These are phyloP conservation scores for Ustilago tritici DNA, from an alignment of 1,284 basidiomycete species.

Conservation along the genomic window DNA sequence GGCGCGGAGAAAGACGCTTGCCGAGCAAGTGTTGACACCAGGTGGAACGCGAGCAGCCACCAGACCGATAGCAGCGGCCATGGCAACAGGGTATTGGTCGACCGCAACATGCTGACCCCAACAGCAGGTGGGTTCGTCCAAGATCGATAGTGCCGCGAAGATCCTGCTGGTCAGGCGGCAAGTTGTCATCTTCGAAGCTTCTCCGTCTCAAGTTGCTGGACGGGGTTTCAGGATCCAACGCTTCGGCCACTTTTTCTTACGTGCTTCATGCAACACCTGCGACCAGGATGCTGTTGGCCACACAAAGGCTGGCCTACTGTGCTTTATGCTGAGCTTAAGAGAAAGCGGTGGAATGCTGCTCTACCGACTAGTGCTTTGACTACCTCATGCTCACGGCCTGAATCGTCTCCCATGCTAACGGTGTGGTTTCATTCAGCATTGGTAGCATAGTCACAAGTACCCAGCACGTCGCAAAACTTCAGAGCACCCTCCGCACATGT, in stretches of 20 bases:
- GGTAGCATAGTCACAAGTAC: too few relatives aligned
- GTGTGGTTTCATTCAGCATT: too few relatives aligned
- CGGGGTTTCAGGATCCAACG: background rate
- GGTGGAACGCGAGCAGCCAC: background rate
- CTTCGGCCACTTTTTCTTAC: constrained; percentile 1
- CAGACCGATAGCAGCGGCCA: background rate
- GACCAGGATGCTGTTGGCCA: too few relatives aligned
- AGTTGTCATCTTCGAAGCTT: background rate
- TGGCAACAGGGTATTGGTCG: background rate
- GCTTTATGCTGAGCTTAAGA: too few relatives aligned
- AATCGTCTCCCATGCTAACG: too few relatives aligned
- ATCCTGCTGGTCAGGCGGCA: background rate
- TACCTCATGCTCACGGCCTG: too few relatives aligned
- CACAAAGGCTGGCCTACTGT: too few relatives aligned
- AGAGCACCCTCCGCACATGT: background rate
- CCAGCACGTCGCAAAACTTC: too few relatives aligned
- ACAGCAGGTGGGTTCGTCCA: background rate
- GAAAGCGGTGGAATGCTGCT: too few relatives aligned
- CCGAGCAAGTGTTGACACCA: background rate
- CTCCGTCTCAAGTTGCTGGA: background rate
- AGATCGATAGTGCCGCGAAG: background rate
- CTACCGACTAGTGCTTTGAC: too few relatives aligned
- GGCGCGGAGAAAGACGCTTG: constrained; percentile 20
- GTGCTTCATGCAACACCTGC: background rate
- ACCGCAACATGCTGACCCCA: background rate